Conservation (phyloP, 345 rosid genomes). For the Gossypium australe region DNA sequence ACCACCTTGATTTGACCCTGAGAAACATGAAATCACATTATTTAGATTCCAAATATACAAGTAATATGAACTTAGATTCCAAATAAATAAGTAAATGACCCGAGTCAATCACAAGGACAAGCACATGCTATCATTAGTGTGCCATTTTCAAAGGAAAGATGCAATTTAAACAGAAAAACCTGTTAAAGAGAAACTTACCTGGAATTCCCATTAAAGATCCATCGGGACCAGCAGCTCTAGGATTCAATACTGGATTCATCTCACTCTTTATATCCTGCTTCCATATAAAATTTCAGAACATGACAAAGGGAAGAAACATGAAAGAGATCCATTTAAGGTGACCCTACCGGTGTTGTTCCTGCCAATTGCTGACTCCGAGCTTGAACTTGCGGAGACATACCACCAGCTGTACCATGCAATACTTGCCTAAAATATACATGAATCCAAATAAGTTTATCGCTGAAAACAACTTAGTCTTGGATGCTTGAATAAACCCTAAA, state of each 20-base stretch:
- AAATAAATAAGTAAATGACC: background rate
- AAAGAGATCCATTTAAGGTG: background rate
- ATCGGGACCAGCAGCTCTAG: constrained; percentile 84
- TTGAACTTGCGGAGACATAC: constrained; percentile 89
- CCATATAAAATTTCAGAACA: constrained; percentile 25
- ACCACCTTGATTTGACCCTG: constrained; percentile 89
- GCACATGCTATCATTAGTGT: background rate
- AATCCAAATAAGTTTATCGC: background rate
- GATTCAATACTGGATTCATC: constrained; percentile 76
- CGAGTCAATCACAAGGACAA: background rate
- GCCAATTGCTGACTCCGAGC: constrained; percentile 78
- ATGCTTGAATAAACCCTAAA: background rate
- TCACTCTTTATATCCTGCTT: constrained; percentile 86
- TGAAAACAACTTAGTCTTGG: background rate
- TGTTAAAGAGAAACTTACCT: constrained; percentile 35
- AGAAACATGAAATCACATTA: constrained; percentile 10
- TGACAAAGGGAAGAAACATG: background rate
- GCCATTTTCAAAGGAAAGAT: constrained; percentile 5
- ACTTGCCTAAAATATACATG: constrained; percentile 68
- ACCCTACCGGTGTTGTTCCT: constrained; percentile 62
- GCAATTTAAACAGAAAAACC: constrained; percentile 8
- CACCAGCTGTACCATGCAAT: constrained; percentile 77
- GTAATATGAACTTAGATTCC: background rate
- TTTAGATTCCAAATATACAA: background rate
- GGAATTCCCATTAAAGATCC: constrained; percentile 90